phyloP scores from a whole-genome alignment of 2,329 filamentous ascomycete genomes.

The Beauveria varroae region DNA sequence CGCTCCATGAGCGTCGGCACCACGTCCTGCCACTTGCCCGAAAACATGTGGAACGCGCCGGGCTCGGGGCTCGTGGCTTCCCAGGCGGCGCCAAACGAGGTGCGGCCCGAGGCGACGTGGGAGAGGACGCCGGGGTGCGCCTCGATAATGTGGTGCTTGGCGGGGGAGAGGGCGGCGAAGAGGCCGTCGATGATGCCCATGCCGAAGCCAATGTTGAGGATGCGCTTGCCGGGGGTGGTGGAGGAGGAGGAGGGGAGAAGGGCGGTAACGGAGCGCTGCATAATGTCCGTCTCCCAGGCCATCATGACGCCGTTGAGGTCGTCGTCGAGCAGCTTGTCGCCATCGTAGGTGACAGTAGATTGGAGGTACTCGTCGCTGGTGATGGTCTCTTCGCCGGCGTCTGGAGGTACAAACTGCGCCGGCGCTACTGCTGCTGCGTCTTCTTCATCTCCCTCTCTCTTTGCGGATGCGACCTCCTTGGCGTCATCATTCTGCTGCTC shows the following conservation, averaged over 20 bases:
- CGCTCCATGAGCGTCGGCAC: constrained; percentile 59
- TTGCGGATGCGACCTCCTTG: no score
- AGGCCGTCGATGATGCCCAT: constrained; percentile 83
- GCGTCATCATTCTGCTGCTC: constrained; percentile 18
- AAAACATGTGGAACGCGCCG: constrained; percentile 65
- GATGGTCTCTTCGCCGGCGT: constrained; percentile 37
- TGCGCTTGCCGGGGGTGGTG: constrained; percentile 46
- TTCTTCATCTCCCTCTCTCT: background rate
- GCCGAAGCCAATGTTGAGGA: constrained; percentile 83
- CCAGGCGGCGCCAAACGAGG: constrained; percentile 48
- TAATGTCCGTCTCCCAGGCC: constrained; percentile 84
- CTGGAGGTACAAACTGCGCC: constrained; percentile 26
- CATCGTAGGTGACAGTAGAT: constrained; percentile 56
- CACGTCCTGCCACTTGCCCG: constrained; percentile 74
- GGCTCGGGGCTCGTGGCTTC: constrained; percentile 47
- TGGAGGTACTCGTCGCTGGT: constrained; percentile 62
- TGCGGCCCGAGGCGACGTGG: constrained; percentile 42
- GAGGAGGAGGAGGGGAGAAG: constrained; percentile 43
- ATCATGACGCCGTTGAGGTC: constrained; percentile 87
- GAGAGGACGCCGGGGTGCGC: constrained; percentile 71
- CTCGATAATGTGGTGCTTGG: constrained; percentile 76
- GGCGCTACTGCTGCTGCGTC: constrained; percentile 12
- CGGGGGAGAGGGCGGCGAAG: constrained; percentile 60
- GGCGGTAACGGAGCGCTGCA: constrained; percentile 66
- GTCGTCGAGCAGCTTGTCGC: constrained; percentile 63